Evolutionary conservation across 345 rosid genomes (phyloP), one percentile per base, ranked within the genome.

Genomic region (Ceriops tagal): DNA sequence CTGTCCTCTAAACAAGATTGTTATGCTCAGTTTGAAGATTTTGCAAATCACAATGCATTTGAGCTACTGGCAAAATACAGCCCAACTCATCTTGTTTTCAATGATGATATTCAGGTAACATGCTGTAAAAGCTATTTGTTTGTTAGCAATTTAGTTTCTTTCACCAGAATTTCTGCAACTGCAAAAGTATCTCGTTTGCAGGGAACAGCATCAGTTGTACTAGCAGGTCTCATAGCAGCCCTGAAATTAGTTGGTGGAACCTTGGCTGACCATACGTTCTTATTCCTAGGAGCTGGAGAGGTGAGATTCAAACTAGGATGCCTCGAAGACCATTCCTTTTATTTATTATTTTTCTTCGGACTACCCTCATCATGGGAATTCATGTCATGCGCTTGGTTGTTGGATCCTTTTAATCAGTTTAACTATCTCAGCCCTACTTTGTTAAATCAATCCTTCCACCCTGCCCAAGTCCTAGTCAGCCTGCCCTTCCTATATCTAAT

Each of bases 271-370:
- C 97, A 91, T 63, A 88, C 67, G 30, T 93, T 91, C 88, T 87
- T 93, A 66, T 93, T 93, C 86, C 89, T 91, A 20, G 96, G 98
- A 73, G 98, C 98, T 60, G 98, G 98, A 64, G 98, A 93, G 79
- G 98, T 86, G 81, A 79, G 88, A 52, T 51, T 63, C 55, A 58
- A 6, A 35, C 27, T n/a, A 10, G n/a, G 8, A 37, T 39, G 8
- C 18, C 52, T 19, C 35, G 46, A 49, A 47, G 61, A 4, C 46
- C 21, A 46, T 58, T 9, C 24, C 35, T 55, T 4, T 62, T 62
- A 26, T 56, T 56, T 9, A 27, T 56, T 56, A 56, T 56, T 56
- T 56, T 55, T 56, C 16, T 56, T n/a, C 30, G 4, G 18, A 56
- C 59, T 56, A 27, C 30, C 13, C 28, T 27, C 59, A 22, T 24